Base-by-base conservation (phyloP, 1,284 basidiomycete genomes). In the Ustilago bromivora region DNA sequence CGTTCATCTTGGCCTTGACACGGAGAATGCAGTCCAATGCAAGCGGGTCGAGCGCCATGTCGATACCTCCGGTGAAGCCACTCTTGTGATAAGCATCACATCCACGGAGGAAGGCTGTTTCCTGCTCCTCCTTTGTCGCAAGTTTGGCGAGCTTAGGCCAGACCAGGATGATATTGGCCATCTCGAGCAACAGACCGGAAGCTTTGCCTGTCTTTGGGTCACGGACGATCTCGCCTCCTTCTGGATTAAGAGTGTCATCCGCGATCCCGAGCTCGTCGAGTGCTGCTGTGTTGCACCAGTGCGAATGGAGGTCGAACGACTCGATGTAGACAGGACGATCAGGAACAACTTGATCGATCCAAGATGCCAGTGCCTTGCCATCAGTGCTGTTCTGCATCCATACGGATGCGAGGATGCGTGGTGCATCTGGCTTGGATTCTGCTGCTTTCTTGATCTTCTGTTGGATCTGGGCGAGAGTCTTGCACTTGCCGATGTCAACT, bases 321-420 rank as follows among this genome's bases (percentile, higher is more conserved):
- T 69, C 66, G 17, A 79, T 66, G 49, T 79, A 76, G 38, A 79
- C 73, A 6, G 73, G 76, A 10, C 67, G 57, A 36, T 74, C 69
- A 9, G 73, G 73, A 0, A 76, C 73, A 8, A 78, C 57, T 32
- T 66, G 51, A 34, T 78, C 76, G 15, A 75, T 52, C 65, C 66
- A 71, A 7, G 65, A 71, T 17, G 72, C 67, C 6, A 71, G 64
- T 13, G 69, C 68, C 31, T 58, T 60, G 47, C 66, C 69, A 28
- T 68, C 71, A 52, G 68, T 71, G 58, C 66, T 71, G 61, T 71
- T 65, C 56, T 75, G 76, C 54, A 78, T 65, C 72, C 71, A 78
- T n/a, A 70, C 61, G n/a, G 56, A 46, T 0, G 76, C 76, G 1
- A 75, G 52, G 31, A 78, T 75, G 7, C 76, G 49, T 1, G 64